These are phyloP conservation scores for Metarhizium album DNA, from an alignment of 2,329 filamentous ascomycete species.

Conservation along the genomic window DNA sequence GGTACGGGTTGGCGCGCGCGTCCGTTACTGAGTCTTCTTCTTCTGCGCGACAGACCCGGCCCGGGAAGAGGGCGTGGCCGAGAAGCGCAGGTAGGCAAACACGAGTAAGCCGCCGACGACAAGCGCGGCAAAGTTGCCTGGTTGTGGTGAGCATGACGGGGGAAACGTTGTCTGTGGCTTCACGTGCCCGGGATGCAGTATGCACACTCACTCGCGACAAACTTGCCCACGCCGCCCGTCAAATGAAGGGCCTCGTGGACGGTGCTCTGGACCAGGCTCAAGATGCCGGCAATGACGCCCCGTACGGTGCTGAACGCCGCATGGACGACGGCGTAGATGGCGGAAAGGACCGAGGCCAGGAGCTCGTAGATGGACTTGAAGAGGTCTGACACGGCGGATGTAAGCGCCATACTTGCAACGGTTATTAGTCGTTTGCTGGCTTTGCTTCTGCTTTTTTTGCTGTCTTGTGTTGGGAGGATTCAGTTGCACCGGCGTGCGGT, in stretches of 20 bases:
- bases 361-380: constrained; percentile 32
- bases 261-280: constrained; percentile 25
- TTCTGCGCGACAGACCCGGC: neutral
- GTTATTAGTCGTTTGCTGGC: too few species aligned
- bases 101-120: constrained; percentile 21
- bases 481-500: too few species aligned
- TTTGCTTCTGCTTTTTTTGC: too few species aligned
- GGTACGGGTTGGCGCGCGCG: too few species aligned
- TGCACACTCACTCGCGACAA: constrained; percentile 23
- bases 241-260: constrained; percentile 25
- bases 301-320: constrained; percentile 22
- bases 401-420: constrained; percentile 27
- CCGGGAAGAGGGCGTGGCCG: constrained; percentile 15
- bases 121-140: constrained; percentile 27
- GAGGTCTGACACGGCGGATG: constrained; percentile 25
- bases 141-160: neutral
- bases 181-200: too few species aligned
- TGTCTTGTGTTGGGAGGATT: too few species aligned
- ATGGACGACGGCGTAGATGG: constrained; percentile 23
- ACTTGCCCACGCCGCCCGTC: constrained; percentile 27
- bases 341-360: constrained; percentile 24
- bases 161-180: neutral
- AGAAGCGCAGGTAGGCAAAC: constrained; percentile 24
- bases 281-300: constrained; percentile 25
- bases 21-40: neutral